A percentile compares a stretch with the other conserved stretches of the same genome.
These are phyloP conservation scores for Drechmeria coniospora DNA, from an alignment of 2,329 filamentous ascomycete genomes.

Conservation along the genomic window DNA sequence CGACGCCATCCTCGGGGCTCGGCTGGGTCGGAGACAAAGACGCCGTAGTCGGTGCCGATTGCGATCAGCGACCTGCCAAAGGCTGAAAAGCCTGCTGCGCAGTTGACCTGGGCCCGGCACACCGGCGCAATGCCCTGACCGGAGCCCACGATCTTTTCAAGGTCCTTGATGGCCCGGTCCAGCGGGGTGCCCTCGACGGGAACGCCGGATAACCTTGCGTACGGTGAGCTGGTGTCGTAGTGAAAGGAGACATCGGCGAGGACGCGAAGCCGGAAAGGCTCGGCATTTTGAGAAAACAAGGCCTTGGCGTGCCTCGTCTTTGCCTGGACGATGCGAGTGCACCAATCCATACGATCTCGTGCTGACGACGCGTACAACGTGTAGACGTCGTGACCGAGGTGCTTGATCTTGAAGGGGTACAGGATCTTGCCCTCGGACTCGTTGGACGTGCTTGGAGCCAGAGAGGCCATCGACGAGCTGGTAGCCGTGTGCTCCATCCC, in stretches of 20 bases:
- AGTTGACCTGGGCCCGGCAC: constrained; percentile 78
- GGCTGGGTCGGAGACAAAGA: constrained; percentile 75
- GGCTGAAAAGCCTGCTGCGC: constrained; percentile 76
- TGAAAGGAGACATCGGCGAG: constrained; percentile 86
- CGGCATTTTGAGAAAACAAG: constrained; percentile 80
- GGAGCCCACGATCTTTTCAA: constrained; percentile 63
- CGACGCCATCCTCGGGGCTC: constrained; percentile 85
- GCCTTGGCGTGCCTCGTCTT: constrained; percentile 88
- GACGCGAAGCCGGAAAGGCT: constrained; percentile 83
- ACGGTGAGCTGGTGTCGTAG: constrained; percentile 48
- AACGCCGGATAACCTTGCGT: constrained; percentile 48
- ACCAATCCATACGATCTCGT: constrained; percentile 73
- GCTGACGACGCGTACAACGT: constrained; percentile 72
- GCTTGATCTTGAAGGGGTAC: constrained; percentile 91
- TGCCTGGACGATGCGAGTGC: constrained; percentile 80
- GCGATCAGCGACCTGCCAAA: constrained; percentile 79
- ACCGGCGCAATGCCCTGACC: constrained; percentile 59
- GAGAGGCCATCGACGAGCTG: constrained; percentile 45
- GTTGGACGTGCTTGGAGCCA: constrained; percentile 31
- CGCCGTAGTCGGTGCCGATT: constrained; percentile 87
- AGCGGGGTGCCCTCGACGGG: constrained; percentile 82
- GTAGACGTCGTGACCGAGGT: constrained; percentile 86
- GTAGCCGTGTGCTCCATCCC: constrained; percentile 55
- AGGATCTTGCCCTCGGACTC: constrained; percentile 71
- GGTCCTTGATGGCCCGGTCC: constrained; percentile 76